Percentiles rank a stretch among this genome's conserved stretches.
Conservation (phyloP, 805 yeast species). For the Hanseniaspora jakobsenii region DNA sequence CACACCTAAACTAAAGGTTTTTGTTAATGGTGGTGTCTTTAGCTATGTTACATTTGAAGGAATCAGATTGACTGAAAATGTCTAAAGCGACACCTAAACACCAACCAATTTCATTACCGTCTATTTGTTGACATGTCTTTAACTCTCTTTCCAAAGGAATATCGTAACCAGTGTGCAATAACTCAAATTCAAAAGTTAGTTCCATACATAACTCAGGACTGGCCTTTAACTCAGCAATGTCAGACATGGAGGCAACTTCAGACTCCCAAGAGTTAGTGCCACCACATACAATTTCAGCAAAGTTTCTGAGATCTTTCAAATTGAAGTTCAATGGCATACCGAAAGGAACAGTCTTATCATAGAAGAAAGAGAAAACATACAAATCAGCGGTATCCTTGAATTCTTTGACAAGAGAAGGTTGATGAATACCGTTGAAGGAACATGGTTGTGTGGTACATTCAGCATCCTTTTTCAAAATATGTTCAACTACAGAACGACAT, state of each 20-base stretch:
- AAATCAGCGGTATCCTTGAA: slow-evolving; percentile 65
- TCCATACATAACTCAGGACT: slow-evolving; percentile 95
- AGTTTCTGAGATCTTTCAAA: slow-evolving; percentile 66
- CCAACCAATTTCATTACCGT: slow-evolving; percentile 92
- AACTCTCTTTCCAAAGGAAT: slow-evolving; percentile 83
- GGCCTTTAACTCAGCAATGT: slow-evolving; percentile 52
- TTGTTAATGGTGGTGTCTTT: too few species aligned
- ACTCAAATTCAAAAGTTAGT: slow-evolving; percentile 75
- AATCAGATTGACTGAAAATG: slow-evolving; percentile 45
- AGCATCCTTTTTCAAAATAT: slow-evolving; percentile 68
- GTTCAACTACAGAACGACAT: slow-evolving; percentile 77
- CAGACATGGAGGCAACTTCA: slow-evolving; percentile 52
- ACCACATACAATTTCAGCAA: slow-evolving; percentile 73
- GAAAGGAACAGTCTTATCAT: slow-evolving; percentile 84
- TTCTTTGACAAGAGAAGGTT: slow-evolving; percentile 74
- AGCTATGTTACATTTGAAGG: slow-evolving; percentile 12
- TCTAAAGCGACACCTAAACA: slow-evolving; percentile 96
- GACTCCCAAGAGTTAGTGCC: slow-evolving; percentile 68
- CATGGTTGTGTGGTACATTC: slow-evolving; percentile 71
- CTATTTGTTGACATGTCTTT: slow-evolving; percentile 81
- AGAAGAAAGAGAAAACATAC: slow-evolving; percentile 86
- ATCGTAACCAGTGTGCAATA: slow-evolving; percentile 93
- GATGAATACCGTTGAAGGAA: slow-evolving; percentile 94
- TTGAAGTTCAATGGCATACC: slow-evolving; percentile 92
- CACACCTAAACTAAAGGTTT: background rate